Base-by-base conservation (phyloP, 805 yeast genomes). In the Lipomyces oligophaga region DNA sequence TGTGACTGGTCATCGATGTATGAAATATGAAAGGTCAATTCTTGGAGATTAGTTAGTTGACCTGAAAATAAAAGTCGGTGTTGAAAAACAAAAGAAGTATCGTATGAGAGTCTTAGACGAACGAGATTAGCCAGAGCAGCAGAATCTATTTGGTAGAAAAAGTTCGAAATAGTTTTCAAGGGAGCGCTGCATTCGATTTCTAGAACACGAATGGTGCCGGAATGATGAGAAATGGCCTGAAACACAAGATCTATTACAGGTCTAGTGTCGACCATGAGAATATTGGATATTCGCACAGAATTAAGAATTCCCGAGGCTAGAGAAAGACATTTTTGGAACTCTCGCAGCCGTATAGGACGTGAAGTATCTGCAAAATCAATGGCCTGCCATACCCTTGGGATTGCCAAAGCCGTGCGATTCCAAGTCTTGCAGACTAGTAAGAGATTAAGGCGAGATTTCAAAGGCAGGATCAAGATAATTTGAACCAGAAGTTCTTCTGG, bases 351-450 rank as follows among this genome's bases (percentile, higher is more conserved):
- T 7, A 44, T 43, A 13, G 47, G 47, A 16, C 47, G 38, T 21
- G 7, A 25, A 18, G 39, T 38, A 27, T 32, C 43, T 11, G 39
- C 27, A 18, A 33, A 44, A 22, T 44, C 47, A 26, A 38, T 31
- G 11, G n/a, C 16, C 25, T 36, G 35, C 47, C 47, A 44, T 11
- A 44, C 22, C 10, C 27, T 15, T 13, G 37, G 34, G 3, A 21
- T 33, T 11, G 25, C 20, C 6, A 16, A 22, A 6, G 38, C 19
- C 5, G 25, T 10, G 5, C n/a, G 10, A 8, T 33, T 34, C 47
- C 47, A 44, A 10, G 34, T 5, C 30, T 24, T 36, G 24, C 32
- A 43, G 19, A 43, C 47, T 21, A 18, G 31, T 24, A 36, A n/a
- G 16, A 43, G 27, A 4, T 18, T 21, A 18, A 34, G 7, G 7